Conservation (phyloP, 495 filamentous ascomycete species). For the Tuber brumale region DNA sequence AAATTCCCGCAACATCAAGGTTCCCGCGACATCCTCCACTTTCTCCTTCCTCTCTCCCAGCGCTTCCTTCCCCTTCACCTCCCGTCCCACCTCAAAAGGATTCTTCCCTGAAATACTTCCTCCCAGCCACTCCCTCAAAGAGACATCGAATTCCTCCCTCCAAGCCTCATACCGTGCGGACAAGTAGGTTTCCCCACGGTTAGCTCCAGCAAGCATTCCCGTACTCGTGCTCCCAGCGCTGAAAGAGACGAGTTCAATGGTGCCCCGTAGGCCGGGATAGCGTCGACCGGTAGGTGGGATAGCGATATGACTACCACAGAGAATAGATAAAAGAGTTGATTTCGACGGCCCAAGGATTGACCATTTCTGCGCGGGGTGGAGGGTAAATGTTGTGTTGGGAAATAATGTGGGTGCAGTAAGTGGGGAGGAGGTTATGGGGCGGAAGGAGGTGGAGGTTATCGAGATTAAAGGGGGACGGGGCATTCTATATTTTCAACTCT, state of each 20-base stretch:
- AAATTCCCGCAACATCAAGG: constrained; percentile 59
- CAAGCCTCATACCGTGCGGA: constrained; percentile 88
- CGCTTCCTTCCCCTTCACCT: constrained; percentile 49
- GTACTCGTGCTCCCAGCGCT: constrained; percentile 40
- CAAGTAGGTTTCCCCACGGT: constrained; percentile 68
- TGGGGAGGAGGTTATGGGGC: constrained; percentile 17
- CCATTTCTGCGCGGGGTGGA: constrained; percentile 53
- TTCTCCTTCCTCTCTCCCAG: constrained; percentile 45
- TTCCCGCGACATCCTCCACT: constrained; percentile 55
- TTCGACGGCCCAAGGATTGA: constrained; percentile 56
- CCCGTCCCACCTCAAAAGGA: constrained; percentile 51
- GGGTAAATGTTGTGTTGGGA: constrained; percentile 51
- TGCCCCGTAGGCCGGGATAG: constrained; percentile 54
- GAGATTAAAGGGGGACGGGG: constrained; percentile 28
- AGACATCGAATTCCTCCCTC: constrained; percentile 80
- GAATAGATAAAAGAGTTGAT: constrained; percentile 58
- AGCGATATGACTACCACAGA: constrained; percentile 57
- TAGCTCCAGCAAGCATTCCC: constrained; percentile 44
- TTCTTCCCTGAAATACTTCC: constrained; percentile 40
- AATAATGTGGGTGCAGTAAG: constrained; percentile 50
- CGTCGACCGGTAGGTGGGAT: constrained; percentile 56
- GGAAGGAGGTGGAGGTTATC: constrained; percentile 37
- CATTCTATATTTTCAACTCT: constrained; percentile 8
- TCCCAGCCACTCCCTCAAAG: constrained; percentile 66
- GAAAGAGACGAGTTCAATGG: constrained; percentile 38